phyloP scores from a whole-genome alignment of 2,329 filamentous ascomycete genomes.

The Triangularia verruculosa region DNA sequence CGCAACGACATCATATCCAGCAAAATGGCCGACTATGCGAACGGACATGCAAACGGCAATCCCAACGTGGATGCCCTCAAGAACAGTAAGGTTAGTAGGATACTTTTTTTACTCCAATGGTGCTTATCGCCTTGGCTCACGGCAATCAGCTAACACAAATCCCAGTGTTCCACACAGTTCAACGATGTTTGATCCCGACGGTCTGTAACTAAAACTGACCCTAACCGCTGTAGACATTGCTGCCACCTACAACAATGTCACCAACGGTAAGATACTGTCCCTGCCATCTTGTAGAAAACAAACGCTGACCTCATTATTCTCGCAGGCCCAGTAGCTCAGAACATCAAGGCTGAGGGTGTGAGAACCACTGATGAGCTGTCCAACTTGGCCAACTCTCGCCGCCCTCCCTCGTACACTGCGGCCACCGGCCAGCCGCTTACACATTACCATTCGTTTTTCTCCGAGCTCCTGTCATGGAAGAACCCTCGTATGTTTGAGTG shows the following conservation, averaged over 20 bases:
- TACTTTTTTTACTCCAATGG: not conserved
- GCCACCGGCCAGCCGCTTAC: conserved; percentile 62
- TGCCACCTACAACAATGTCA: conserved; percentile 47
- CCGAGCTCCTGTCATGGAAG: conserved; percentile 66
- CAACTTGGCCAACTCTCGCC: conserved; percentile 56
- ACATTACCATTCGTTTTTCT: conserved; percentile 70
- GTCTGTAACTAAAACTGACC: conserved; percentile 34
- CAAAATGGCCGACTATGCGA: conserved; percentile 43
- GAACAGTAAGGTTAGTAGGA: conserved; percentile 46
- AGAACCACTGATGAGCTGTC: conserved; percentile 56
- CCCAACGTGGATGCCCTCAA: conserved; percentile 47
- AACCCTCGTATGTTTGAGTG: conserved; percentile 56
- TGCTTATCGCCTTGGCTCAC: conserved; percentile 9
- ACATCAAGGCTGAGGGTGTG: conserved; percentile 53
- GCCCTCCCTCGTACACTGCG: conserved; percentile 51
- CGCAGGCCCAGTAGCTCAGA: conserved; percentile 57
- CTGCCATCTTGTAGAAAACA: not conserved
- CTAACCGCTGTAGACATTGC: conserved; percentile 41
- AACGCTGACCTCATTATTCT: conserved; percentile 19
- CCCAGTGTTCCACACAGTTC: conserved; percentile 36
- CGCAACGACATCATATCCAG: conserved; percentile 13
- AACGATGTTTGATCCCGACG: conserved; percentile 2
- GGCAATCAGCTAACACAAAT: conserved; percentile 34
- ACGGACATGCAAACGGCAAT: conserved; percentile 42
- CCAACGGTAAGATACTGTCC: conserved; percentile 42